phyloP scores from a whole-genome alignment of 2,329 filamentous ascomycete species.

The Aspergillus costaricaensis region DNA sequence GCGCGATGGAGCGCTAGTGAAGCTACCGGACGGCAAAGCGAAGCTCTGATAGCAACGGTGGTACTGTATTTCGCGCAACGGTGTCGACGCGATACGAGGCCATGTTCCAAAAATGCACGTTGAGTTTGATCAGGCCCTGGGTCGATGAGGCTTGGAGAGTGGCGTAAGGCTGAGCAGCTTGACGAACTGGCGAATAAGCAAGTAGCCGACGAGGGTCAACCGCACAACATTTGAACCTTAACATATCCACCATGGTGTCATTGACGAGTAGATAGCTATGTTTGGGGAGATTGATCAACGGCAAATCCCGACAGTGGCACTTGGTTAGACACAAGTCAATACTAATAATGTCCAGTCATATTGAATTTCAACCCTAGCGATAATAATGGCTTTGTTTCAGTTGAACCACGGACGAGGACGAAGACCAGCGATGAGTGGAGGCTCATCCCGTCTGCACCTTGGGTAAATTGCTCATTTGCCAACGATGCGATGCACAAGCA shows the following conservation, averaged over 20 bases:
- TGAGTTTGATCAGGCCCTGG: neutral
- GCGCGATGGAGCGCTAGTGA: constrained; percentile 61
- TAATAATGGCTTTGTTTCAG: neutral
- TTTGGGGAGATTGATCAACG: neutral
- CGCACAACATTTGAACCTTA: neutral
- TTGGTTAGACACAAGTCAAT: neutral
- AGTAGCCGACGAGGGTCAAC: neutral
- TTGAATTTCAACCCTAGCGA: neutral
- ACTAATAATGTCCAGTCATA: no score
- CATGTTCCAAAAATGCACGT: neutral
- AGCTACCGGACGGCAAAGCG: constrained; percentile 40
- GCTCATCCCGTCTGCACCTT: neutral
- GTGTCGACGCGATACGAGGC: neutral
- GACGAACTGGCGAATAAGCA: neutral
- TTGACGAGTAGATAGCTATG: neutral
- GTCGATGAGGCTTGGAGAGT: constrained; percentile 1
- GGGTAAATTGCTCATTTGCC: no score
- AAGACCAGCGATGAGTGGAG: neutral
- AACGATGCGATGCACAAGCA: neutral
- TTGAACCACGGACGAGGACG: neutral
- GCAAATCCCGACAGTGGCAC: neutral
- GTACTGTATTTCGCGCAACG: neutral
- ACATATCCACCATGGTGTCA: neutral
- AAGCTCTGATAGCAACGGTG: constrained; percentile 27
- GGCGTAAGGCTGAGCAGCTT: constrained; percentile 2